These are phyloP conservation scores for Corrigiola litoralis DNA, from an alignment of 179 eudicot species.

Conservation along the genomic window DNA sequence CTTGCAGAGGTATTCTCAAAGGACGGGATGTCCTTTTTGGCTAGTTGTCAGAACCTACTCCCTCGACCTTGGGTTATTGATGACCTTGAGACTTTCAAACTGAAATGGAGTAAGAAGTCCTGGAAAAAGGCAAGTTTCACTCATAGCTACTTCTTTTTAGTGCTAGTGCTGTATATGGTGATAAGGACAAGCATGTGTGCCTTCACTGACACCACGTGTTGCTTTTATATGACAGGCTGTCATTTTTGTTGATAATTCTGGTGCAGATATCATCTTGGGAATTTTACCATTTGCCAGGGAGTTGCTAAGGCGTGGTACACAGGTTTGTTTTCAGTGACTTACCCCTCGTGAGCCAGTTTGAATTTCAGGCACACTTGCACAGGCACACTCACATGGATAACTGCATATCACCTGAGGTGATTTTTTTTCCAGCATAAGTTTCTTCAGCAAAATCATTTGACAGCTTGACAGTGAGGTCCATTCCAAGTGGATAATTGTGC, in stretches of 20 bases:
- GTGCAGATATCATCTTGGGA: conserved; percentile 93
- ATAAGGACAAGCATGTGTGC: neutral
- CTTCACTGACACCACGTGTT: conserved; percentile 21
- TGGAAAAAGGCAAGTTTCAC: conserved; percentile 73
- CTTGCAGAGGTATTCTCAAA: conserved; percentile 98
- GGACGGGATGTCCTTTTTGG: conserved; percentile 96
- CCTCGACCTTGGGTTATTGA: conserved; percentile 99
- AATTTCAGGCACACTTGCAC: neutral
- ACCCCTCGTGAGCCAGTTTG: neutral
- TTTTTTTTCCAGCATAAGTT: neutral
- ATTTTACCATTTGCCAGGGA: conserved; percentile 96
- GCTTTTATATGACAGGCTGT: conserved; percentile 57
- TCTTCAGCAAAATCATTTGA: neutral
- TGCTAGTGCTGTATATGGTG: neutral
- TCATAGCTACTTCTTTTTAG: neutral
- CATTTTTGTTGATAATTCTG: conserved; percentile 95
- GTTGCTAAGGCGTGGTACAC: conserved; percentile 74
- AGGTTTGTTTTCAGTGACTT: conserved; percentile 48
- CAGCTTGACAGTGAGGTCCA: too few species aligned
- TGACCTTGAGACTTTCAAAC: conserved; percentile 73
- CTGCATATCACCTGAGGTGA: neutral
- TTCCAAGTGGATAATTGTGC: too few species aligned
- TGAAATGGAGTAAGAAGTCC: conserved; percentile 67
- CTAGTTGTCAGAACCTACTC: conserved; percentile 90
- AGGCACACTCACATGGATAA: neutral